These are phyloP conservation scores for Trichoderma pleuroti DNA, from an alignment of 2,329 filamentous ascomycete species.

Conservation along the genomic window DNA sequence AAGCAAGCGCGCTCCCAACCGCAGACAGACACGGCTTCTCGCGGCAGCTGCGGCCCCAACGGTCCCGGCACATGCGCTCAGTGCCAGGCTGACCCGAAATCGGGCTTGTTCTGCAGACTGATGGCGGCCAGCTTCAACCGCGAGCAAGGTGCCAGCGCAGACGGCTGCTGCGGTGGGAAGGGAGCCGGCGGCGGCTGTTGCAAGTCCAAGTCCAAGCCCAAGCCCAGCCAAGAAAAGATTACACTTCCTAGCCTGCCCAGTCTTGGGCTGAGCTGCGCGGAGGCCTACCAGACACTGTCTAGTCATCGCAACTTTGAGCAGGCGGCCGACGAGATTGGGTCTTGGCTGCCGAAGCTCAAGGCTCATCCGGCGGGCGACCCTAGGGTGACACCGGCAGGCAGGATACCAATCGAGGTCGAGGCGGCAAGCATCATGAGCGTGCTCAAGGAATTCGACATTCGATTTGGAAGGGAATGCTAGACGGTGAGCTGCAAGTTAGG, in stretches of 20 bases:
- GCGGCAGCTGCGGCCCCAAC: slow-evolving; percentile 56
- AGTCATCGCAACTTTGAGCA: slow-evolving; percentile 73
- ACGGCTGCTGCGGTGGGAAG: slow-evolving; percentile 63
- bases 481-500: not conserved
- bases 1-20: slow-evolving; percentile 31
- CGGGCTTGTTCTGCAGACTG: slow-evolving; percentile 78
- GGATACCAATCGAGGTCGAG: slow-evolving; percentile 70
- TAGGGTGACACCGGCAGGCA: slow-evolving; percentile 36
- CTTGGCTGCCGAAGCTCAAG: slow-evolving; percentile 71
- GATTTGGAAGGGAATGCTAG: slow-evolving; percentile 55
- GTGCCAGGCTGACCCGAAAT: slow-evolving; percentile 72
- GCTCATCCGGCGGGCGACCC: slow-evolving; percentile 45
- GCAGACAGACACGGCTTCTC: slow-evolving; percentile 22
- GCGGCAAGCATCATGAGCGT: slow-evolving; percentile 82
- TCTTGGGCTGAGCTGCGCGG: slow-evolving; percentile 67
- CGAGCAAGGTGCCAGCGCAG: slow-evolving; percentile 31
- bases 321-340: slow-evolving; percentile 69
- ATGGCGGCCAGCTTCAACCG: slow-evolving; percentile 63
- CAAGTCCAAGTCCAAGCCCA: slow-evolving; percentile 45
- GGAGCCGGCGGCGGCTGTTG: slow-evolving; percentile 62
- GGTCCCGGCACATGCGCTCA: slow-evolving; percentile 77
- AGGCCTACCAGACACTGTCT: slow-evolving; percentile 74
- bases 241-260: slow-evolving; percentile 38
- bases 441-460: slow-evolving; percentile 74
- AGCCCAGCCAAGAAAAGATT: slow-evolving; percentile 33